These are phyloP conservation scores for Volutella citrinella DNA, from an alignment of 2,329 filamentous ascomycete genomes.

Conservation along the genomic window DNA sequence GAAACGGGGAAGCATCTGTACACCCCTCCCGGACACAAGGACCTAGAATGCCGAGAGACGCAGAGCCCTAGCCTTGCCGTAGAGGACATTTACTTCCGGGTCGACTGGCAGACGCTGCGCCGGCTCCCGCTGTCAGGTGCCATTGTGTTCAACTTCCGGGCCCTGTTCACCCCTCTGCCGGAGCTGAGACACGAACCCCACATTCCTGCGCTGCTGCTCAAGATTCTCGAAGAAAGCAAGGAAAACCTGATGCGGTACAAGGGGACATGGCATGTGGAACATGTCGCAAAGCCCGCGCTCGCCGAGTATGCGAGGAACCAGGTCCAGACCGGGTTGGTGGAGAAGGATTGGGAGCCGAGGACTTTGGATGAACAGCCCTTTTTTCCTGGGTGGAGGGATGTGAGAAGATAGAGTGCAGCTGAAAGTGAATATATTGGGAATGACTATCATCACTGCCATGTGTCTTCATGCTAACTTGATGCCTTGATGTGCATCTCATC, in stretches of 20 bases:
- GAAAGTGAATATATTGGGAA: too few relatives aligned
- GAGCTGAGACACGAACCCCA: slow-evolving; percentile 71
- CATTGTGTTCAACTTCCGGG: slow-evolving; percentile 87
- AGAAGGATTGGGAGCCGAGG: slow-evolving; percentile 59
- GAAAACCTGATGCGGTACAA: slow-evolving; percentile 74
- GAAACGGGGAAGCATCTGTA: slow-evolving; percentile 74
- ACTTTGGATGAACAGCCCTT: slow-evolving; percentile 75
- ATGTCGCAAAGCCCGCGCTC: slow-evolving; percentile 65
- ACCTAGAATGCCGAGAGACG: slow-evolving; percentile 55
- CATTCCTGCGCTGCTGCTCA: slow-evolving; percentile 65
- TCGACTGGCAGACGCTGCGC: slow-evolving; percentile 86
- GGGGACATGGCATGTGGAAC: slow-evolving; percentile 75
- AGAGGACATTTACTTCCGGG: slow-evolving; percentile 65
- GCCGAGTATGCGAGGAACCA: slow-evolving; percentile 66
- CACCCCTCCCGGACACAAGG: slow-evolving; percentile 66
- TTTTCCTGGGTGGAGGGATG: slow-evolving; percentile 75
- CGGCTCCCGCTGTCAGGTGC: slow-evolving; percentile 72
- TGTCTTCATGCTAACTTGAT: too few relatives aligned
- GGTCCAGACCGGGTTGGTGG: slow-evolving; percentile 56
- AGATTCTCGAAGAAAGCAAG: slow-evolving; percentile 61
- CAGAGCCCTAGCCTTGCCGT: slow-evolving; percentile 57
- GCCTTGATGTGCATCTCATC: too few relatives aligned
- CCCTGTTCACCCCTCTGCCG: slow-evolving; percentile 71
- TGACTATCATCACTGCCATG: too few relatives aligned
- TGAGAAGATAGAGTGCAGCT: too few relatives aligned